Evolutionary conservation across 148 eudicot species (phyloP).

Genomic region (Pharnaceum exiguum): DNA sequence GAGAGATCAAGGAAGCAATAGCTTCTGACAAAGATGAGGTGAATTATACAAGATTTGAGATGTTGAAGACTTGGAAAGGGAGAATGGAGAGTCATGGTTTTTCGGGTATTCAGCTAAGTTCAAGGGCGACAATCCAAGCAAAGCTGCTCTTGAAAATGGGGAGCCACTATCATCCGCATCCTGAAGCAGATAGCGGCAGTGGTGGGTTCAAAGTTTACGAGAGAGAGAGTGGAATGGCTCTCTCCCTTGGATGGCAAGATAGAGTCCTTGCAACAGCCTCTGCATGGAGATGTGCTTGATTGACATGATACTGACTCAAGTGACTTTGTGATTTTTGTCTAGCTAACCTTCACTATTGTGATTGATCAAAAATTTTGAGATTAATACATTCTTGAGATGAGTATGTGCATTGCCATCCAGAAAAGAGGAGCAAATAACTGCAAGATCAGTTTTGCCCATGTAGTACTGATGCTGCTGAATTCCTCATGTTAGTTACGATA

Average conservation of each 20-base stretch:
- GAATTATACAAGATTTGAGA: constrained; percentile 35
- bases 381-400: too few relatives aligned
- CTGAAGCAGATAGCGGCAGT: constrained; percentile 35
- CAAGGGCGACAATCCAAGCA: constrained; percentile 58
- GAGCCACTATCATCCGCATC: constrained; percentile 44
- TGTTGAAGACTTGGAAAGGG: constrained; percentile 63
- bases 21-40: constrained; percentile 21
- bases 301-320: neutral
- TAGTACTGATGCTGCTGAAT: too few relatives aligned
- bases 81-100: constrained; percentile 64
- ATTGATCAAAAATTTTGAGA: neutral
- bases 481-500: too few relatives aligned
- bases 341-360: neutral
- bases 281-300: constrained; percentile 39
- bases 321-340: neutral
- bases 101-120: constrained; percentile 44
- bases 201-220: constrained; percentile 58
- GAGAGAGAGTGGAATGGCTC: constrained; percentile 38
- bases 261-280: constrained; percentile 53
- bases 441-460: too few relatives aligned
- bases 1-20: constrained; percentile 50
- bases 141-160: constrained; percentile 60
- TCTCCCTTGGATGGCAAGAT: constrained; percentile 75
- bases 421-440: too few relatives aligned
- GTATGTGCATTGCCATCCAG: too few relatives aligned